A percentile compares a stretch with the other conserved stretches of the same genome.
Evolutionary conservation across 2,329 filamentous ascomycete genomes (phyloP).

Genomic region (Conoideocrella luteorostrata): DNA sequence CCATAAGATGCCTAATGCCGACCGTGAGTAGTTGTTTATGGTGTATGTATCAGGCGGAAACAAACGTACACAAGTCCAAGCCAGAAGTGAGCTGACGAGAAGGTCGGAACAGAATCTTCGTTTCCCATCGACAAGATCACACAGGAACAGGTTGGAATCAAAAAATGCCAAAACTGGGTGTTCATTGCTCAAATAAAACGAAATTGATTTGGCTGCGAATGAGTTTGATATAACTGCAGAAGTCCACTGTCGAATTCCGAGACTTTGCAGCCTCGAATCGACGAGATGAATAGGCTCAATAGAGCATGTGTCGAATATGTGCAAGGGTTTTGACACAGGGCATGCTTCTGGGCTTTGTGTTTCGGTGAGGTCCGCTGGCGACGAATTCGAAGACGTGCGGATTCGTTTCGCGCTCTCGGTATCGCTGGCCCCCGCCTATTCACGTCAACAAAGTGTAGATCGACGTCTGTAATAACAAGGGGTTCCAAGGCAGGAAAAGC

Average conservation of each 20-base stretch:
- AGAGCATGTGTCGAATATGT: too few species aligned
- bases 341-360: neutral
- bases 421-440: neutral
- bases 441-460: neutral
- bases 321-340: neutral
- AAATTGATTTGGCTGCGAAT: neutral
- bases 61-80: neutral
- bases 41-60: neutral
- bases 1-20: neutral
- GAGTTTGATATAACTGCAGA: neutral
- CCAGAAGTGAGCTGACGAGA: slow-evolving; percentile 2
- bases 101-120: neutral
- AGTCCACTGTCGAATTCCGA: slow-evolving; percentile 2
- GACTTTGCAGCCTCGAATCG: neutral
- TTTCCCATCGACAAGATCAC: neutral
- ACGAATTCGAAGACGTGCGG: neutral
- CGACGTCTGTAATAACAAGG: neutral
- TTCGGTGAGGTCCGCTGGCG: neutral
- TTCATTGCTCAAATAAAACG: slow-evolving; percentile 1
- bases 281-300: neutral
- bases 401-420: neutral
- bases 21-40: neutral
- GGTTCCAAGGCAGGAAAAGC: neutral
- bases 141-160: slow-evolving; percentile 2
- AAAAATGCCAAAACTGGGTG: neutral